A percentile compares a stretch with the other conserved stretches of the same genome.
Conservation (phyloP, 2,329 filamentous ascomycete genomes). For the Aspergillus sp. region DNA sequence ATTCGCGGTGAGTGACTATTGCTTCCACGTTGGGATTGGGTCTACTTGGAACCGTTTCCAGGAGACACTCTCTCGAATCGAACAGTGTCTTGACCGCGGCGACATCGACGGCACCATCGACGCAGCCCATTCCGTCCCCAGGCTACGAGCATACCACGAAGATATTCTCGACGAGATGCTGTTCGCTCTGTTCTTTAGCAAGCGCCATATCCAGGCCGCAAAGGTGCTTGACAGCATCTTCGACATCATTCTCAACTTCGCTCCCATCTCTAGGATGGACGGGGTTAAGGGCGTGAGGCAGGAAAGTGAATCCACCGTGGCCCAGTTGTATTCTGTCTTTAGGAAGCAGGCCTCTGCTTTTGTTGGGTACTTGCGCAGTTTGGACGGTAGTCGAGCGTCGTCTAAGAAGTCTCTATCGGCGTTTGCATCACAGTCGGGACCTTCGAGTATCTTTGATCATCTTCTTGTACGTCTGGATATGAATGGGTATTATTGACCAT, state of each 20-base stretch:
- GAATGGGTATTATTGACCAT: constrained; percentile 53
- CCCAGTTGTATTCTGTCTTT: constrained; percentile 56
- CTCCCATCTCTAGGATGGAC: constrained; percentile 33
- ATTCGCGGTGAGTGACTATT: constrained; percentile 62
- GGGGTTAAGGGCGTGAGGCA: constrained; percentile 34
- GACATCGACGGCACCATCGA: constrained; percentile 41
- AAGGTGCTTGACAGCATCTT: constrained; percentile 71
- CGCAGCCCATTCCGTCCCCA: constrained; percentile 53
- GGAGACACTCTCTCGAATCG: constrained; percentile 54
- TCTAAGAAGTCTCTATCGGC: constrained; percentile 22
- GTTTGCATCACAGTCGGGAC: constrained; percentile 27
- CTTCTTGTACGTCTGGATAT: constrained; percentile 64
- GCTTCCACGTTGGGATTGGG: constrained; percentile 69
- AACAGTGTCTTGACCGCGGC: constrained; percentile 46
- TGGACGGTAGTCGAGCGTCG: constrained; percentile 56
- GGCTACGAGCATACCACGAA: constrained; percentile 62
- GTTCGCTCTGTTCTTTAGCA: constrained; percentile 62
- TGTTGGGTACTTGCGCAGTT: constrained; percentile 59
- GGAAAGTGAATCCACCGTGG: constrained; percentile 33
- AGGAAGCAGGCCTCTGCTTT: constrained; percentile 67
- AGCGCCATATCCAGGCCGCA: constrained; percentile 64
- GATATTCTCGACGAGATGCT: constrained; percentile 66
- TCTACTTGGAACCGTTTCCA: constrained; percentile 67
- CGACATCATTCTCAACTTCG: constrained; percentile 60
- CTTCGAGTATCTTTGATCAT: constrained; percentile 57